These are phyloP conservation scores for Trichodelitschia bisporula DNA, from an alignment of 495 filamentous ascomycete genomes.

Conservation along the genomic window DNA sequence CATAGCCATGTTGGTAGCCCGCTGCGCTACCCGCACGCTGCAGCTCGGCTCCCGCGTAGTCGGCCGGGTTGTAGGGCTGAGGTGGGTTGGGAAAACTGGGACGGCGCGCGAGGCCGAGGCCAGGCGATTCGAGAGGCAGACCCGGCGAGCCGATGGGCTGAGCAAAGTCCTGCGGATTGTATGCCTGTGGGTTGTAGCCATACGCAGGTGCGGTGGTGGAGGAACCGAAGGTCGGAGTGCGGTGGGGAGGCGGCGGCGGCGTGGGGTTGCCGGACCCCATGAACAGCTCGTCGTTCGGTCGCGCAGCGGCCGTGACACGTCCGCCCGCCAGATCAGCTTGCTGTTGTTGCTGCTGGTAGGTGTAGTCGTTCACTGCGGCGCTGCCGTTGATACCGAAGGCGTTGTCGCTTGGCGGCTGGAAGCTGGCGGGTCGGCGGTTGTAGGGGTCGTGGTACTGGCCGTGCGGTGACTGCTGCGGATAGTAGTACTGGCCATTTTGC, in stretches of 20 bases:
- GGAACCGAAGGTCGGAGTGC: not conserved
- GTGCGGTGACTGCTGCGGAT: slow-evolving; percentile 5
- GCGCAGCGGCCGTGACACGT: slow-evolving; percentile 10
- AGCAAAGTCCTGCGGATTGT: slow-evolving; percentile 55
- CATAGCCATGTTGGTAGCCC: slow-evolving; percentile 1
- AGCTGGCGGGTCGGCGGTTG: slow-evolving; percentile 41
- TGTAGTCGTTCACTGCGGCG: no score
- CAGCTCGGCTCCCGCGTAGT: slow-evolving; percentile 17
- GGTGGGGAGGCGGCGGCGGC: slow-evolving; percentile 1
- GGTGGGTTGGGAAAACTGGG: slow-evolving; percentile 5
- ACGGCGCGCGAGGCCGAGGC: not conserved
- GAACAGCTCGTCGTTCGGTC: slow-evolving; percentile 19
- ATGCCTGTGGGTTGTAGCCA: slow-evolving; percentile 21
- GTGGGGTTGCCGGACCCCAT: slow-evolving; percentile 16
- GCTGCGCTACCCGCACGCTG: slow-evolving; percentile 6
- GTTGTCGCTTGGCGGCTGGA: slow-evolving; percentile 56
- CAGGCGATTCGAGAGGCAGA: not conserved
- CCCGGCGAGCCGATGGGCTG: slow-evolving; percentile 16
- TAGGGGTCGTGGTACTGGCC: slow-evolving; percentile 12
- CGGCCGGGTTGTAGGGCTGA: slow-evolving; percentile 51
- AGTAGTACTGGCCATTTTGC: slow-evolving; percentile 26
- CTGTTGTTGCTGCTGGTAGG: slow-evolving; percentile 7
- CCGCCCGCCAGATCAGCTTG: slow-evolving; percentile 15
- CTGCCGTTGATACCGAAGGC: slow-evolving; percentile 16
- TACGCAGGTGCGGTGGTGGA: slow-evolving; percentile 11